Evolutionary conservation across 371 early-diverging fungal species (phyloP).

Genomic region (Mucor lusitanicus): DNA sequence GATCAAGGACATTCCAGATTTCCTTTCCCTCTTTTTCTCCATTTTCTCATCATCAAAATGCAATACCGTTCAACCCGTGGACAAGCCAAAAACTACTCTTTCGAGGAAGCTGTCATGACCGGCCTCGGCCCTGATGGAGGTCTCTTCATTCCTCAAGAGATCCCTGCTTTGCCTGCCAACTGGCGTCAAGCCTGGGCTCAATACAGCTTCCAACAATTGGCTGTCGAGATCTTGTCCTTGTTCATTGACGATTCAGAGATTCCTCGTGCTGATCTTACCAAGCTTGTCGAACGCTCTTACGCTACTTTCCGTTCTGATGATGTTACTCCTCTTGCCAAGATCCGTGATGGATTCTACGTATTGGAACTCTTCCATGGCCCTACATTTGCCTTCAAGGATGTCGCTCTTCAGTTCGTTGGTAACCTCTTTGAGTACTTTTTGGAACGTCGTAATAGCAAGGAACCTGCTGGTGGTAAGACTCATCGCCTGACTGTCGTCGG

Average conservation of each 20-base stretch:
- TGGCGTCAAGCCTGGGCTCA: conserved; percentile 70
- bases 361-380: conserved; percentile 97
- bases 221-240: conserved; percentile 78
- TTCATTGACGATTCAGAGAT: conserved; percentile 84
- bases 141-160: conserved; percentile 86
- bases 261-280: conserved; percentile 68
- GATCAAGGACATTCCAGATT: not conserved
- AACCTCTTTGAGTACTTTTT: conserved; percentile 98
- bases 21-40: conserved; percentile 9
- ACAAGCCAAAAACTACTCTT: conserved; percentile 69
- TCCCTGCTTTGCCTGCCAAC: conserved; percentile 73
- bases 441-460: conserved; percentile 67
- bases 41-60: conserved; percentile 44
- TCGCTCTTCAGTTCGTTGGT: conserved; percentile 95
- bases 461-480: conserved; percentile 44
- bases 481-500: conserved; percentile 91
- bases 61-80: conserved; percentile 90
- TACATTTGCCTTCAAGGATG: conserved; percentile 98
- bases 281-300: conserved; percentile 74
- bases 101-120: conserved; percentile 90
- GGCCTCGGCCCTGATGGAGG: conserved; percentile 96
- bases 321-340: conserved; percentile 81
- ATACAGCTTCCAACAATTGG: conserved; percentile 80
- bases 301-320: conserved; percentile 76
- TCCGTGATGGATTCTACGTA: conserved; percentile 70